phyloP scores from a whole-genome alignment of 116 monocot genomes.

The Dioscorea cayenensis region DNA sequence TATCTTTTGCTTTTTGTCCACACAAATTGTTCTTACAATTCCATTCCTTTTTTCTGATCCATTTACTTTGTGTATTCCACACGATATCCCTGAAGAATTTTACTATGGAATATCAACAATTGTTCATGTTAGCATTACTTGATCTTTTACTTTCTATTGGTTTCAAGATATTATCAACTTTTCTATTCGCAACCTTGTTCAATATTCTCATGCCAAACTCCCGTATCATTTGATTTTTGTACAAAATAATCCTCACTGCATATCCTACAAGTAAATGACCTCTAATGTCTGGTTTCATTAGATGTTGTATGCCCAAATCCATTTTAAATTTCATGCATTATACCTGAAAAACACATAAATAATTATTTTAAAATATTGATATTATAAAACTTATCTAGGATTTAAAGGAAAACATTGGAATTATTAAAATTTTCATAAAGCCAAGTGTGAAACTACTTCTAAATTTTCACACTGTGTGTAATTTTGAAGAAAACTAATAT shows the following conservation, averaged over 20 bases:
- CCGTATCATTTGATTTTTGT: no score
- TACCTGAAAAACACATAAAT: neutral
- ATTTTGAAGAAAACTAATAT: neutral
- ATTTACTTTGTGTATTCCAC: neutral
- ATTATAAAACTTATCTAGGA: neutral
- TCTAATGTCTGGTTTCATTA: neutral
- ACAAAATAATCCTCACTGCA: no score
- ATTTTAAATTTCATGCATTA: neutral
- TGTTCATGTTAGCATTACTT: neutral
- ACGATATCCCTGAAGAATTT: neutral
- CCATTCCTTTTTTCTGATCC: neutral
- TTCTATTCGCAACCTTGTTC: no score
- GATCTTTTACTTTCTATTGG: no score
- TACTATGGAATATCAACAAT: neutral
- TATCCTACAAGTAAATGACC: no score
- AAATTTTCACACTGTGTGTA: neutral
- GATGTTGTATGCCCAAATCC: neutral
- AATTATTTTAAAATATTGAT: neutral
- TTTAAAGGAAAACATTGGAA: neutral
- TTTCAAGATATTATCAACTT: no score
- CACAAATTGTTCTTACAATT: neutral
- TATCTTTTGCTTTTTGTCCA: neutral
- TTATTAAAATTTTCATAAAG: neutral
- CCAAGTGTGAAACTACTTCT: neutral
- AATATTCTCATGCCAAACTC: no score